Base-by-base conservation (phyloP, 2,329 filamentous ascomycete species). In the Nothophoma quercina region DNA sequence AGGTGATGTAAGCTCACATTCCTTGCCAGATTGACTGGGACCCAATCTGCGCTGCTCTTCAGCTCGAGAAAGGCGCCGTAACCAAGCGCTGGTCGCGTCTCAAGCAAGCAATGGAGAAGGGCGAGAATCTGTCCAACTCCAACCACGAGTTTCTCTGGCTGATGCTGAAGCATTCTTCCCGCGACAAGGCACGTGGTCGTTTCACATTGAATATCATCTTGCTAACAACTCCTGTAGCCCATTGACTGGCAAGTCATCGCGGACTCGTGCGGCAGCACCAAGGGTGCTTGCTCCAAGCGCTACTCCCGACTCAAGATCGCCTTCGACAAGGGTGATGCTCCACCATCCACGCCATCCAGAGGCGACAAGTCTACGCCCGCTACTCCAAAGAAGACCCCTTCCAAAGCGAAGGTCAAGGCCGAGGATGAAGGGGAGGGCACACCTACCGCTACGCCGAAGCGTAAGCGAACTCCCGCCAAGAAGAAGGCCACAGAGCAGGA, bases 71-170 rank as follows among this genome's bases (percentile, higher is more conserved):
- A 9, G 58, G 56, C 12, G 69, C 71, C 0, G 57, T 51, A 2
- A 44, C 49, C 1, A 73, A 72, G 60, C 70, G 72, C 18, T 73
- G 69, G 70, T 69, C 65, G 7, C 68, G 72, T 12, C 63, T 74
- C n/a, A 68, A 64, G 57, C 33, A 58, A 15, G 52, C 60, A 2
- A 62, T 73, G 38, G 59, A 64, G 1, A 56, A 57, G 7, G 61
- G 58, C 10, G 65, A 67, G 23, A 28, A 30, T 7, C 59, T 65
- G 0, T 41, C 54, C 2, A 34, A 41, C 3, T 40, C 57, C 1
- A 54, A 62, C 7, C 61, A 68, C 21, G 32, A 60, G 25, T 64
- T 72, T 23, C 55, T 73, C 0, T 73, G 70, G 71, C 43, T 68
- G 1, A 60, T 61, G 13, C 18, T 72, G 13, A 69, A 70, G 65